Base-by-base conservation (phyloP, 1,284 basidiomycete species). In the Trametes hirsuta region DNA sequence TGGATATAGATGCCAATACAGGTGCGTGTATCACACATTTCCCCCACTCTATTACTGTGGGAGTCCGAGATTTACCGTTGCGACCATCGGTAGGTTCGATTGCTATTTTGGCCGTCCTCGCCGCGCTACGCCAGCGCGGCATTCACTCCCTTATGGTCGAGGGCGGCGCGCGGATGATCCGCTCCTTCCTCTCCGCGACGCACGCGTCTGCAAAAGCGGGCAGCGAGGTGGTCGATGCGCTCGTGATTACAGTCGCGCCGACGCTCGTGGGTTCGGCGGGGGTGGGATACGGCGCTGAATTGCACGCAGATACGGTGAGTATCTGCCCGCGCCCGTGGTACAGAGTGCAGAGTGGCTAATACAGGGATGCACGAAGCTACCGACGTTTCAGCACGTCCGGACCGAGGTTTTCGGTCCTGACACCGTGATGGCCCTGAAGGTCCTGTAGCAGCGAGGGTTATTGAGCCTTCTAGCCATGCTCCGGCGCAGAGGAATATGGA, bases 61-160 rank as follows among this genome's bases (percentile, higher is more conserved):
- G 30, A 30, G 30, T 30, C 30, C 52, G 52, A 41, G 42, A 36
- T 45, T 45, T 34, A 49, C 42, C 25, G 44, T 48, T 15, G 48
- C n/a, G 37, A 35, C 39, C 11, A 25, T 30, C 6, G 52, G 48
- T 47, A 34, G 6, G 53, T 52, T 70, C 72, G 45, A 75, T 88
- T 40, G 76, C 83, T 6, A 78, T 92, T 4, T 68, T 74, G 0
- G 70, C 72, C 8, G 72, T 93, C 11, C 83, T 94, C 2, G 68
- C 66, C 12, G 76, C 77, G 8, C 77, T 95, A 25, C 73, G 75
- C 22, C 71, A 74, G 11, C 75, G 82, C 24, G 86, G 84, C 10
- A 81, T 97, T 59, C 75, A 76, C 8, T 89, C 88, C 3, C 78
- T 98, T 53, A 99, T 99, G 97, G 90, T 98, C 10, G 97, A 99